Base-by-base conservation (phyloP, 2,329 filamentous ascomycete species). In the Aotearoamyces nothofagi region DNA sequence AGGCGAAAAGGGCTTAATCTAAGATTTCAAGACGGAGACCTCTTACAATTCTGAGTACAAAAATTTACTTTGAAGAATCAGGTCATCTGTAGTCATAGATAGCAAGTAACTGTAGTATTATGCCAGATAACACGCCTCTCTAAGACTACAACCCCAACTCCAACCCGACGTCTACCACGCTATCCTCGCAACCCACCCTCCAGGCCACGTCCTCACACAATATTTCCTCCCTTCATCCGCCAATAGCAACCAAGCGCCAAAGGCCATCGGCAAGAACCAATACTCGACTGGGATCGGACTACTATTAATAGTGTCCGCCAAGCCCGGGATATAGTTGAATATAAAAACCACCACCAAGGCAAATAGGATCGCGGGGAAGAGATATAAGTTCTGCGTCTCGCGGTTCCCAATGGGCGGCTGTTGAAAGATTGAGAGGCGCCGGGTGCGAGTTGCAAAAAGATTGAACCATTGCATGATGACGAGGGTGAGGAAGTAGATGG, bases 381-480 rank as follows among this genome's bases (percentile, higher is more conserved):
- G 57, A 24, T 70, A 70, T 41, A 66, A 53, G 44, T 84, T 84
- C 44, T 69, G 61, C 7, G 39, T 39, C n/a, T 17, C 28, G 41
- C 60, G 65, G 45, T 77, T 76, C 49, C 76, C 71, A 9, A 66
- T 35, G 0, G 78, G 77, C 3, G 73, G 69, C 38, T 82, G 77
- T 46, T 80, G 72, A 47, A 84, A 71, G 38, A 84, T 67, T 29
- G 68, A 69, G 15, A 75, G 57, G 1, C 67, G 58, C 2, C 71
- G 58, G 2, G 69, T 84, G 7, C 69, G 57, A 3, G 67, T 56
- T 3, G 72, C 72, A 45, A 83, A 63, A 2, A 83, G 57, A 45
- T 78, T 81, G 58, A 82, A 82, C 60, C 73, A 74, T 58, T 80
- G 75, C 76, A 84, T 82, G 27, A 84, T 69, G 3, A 86, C 78